Base-by-base conservation (phyloP, 176 grass and related monocot species). In the Dactylis glomerata region DNA sequence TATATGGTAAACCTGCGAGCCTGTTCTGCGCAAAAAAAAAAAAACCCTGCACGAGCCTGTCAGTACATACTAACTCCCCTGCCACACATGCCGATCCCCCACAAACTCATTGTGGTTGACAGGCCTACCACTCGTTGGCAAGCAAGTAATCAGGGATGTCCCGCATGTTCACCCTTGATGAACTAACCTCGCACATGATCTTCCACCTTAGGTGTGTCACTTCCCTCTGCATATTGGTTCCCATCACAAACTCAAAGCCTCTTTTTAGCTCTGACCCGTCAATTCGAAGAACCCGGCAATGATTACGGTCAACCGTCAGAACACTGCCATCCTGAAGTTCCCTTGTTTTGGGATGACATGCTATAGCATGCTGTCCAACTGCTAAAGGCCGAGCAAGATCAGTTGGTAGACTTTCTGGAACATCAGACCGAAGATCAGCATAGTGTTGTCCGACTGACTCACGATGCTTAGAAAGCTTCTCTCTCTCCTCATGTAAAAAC, bases 301-400 rank as follows among this genome's bases (percentile, higher is more conserved):
- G 23, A 62, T 78, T 86, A 80, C 58, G 82, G 37, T 93, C 90
- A 77, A 94, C 85, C 82, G 91, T 93, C 58, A 98, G 80, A 82
- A 98, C 59, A 85, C 75, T 93, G 70, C 95, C 95, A 87, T 98
- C 89, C 78, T 93, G 91, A 87, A 98, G 77, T 88, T 95, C 92
- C 81, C 95, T 95, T 63, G 91, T 91, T 93, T 88, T 91, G 50
- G 95, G 95, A 88, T 95, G 95, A 62, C 95, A 93, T 54, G 92
- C 91, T 72, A 95, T 88, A 78, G 95, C 91, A 61, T 80, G 88
- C 59, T 97, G 95, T 37, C 95, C 91, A 73, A 97, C 95, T 68
- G 84, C 79, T 79, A 97, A 86, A 68, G 95, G 92, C 23, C 80
- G 88, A 78, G 92, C 92, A 76, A 97, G 92, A 86, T 97, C 95